These are phyloP conservation scores for Pythium graminicola DNA, from an alignment of 352 stramenopile species.

Conservation along the genomic window DNA sequence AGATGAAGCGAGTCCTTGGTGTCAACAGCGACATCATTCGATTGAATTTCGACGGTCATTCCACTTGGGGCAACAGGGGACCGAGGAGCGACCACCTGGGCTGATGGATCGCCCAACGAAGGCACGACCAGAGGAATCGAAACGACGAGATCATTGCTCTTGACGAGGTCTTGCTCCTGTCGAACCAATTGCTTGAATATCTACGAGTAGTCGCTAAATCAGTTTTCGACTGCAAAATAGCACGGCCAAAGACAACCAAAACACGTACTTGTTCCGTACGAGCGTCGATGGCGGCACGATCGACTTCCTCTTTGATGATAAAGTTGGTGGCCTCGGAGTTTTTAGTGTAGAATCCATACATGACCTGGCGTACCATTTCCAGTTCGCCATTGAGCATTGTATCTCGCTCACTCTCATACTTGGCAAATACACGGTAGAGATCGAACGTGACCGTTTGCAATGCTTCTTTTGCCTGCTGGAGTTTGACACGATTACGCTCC, in stretches of 20 bases:
- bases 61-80: not conserved
- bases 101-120: not conserved
- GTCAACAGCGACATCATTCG: too few species aligned
- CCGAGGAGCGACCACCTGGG: not conserved
- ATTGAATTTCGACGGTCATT: not conserved
- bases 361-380: slow-evolving; percentile 74
- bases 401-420: slow-evolving; percentile 69
- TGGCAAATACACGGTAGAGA: slow-evolving; percentile 69
- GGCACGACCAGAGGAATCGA: not conserved
- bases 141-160: not conserved
- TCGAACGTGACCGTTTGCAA: slow-evolving; percentile 52
- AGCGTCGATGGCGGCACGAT: slow-evolving; percentile 38
- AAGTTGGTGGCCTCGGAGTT: slow-evolving; percentile 68
- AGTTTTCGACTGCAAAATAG: not conserved
- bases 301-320: slow-evolving; percentile 45
- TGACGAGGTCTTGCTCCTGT: slow-evolving; percentile 32
- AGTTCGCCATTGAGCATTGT: slow-evolving; percentile 74
- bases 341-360: slow-evolving; percentile 72
- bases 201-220: slow-evolving; percentile 16
- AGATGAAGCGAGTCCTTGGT: too few species aligned
- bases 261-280: slow-evolving; percentile 36
- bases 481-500: slow-evolving; percentile 55
- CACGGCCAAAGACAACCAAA: not conserved
- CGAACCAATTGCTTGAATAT: slow-evolving; percentile 57
- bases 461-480: slow-evolving; percentile 33